Percentiles rank a stretch among this genome's conserved stretches.
phyloP scores from a whole-genome alignment of 257 asterid genomes.

The Handroanthus guayacan region DNA sequence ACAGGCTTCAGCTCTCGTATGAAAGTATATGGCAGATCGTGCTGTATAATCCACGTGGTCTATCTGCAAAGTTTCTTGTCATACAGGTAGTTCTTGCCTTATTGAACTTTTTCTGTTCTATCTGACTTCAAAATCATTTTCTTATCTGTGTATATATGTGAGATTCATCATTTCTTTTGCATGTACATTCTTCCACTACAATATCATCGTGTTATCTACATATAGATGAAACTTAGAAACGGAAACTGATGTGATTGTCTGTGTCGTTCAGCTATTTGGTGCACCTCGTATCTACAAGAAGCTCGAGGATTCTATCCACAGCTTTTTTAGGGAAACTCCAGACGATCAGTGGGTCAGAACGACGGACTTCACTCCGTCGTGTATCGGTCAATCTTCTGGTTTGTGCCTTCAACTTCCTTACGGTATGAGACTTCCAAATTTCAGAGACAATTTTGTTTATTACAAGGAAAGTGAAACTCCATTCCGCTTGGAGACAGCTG shows the following conservation, averaged over 20 bases:
- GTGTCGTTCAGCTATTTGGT: conserved; percentile 63
- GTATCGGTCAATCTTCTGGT: conserved; percentile 87
- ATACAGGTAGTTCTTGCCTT: conserved; percentile 62
- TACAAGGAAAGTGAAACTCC: conserved; percentile 56
- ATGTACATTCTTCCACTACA: no score
- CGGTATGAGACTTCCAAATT: conserved; percentile 62
- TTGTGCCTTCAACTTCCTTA: conserved; percentile 71
- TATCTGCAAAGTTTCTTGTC: conserved; percentile 50
- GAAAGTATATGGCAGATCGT: conserved; percentile 81
- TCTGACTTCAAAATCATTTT: not conserved
- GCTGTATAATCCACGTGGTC: conserved; percentile 46
- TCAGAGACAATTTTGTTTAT: conserved; percentile 58
- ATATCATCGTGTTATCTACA: not conserved
- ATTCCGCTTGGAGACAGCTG: conserved; percentile 48
- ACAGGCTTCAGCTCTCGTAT: conserved; percentile 76
- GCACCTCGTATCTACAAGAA: conserved; percentile 81
- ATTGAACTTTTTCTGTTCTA: not conserved
- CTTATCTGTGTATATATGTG: not conserved
- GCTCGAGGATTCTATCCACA: conserved; percentile 34
- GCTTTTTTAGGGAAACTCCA: conserved; percentile 52
- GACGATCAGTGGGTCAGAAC: conserved; percentile 95
- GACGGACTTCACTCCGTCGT: conserved; percentile 67
- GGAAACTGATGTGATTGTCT: conserved; percentile 8
- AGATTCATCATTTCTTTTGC: not conserved
- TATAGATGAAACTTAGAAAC: not conserved